These are phyloP conservation scores for Recurvomyces mirabilis DNA, from an alignment of 495 filamentous ascomycete species.

Conservation along the genomic window DNA sequence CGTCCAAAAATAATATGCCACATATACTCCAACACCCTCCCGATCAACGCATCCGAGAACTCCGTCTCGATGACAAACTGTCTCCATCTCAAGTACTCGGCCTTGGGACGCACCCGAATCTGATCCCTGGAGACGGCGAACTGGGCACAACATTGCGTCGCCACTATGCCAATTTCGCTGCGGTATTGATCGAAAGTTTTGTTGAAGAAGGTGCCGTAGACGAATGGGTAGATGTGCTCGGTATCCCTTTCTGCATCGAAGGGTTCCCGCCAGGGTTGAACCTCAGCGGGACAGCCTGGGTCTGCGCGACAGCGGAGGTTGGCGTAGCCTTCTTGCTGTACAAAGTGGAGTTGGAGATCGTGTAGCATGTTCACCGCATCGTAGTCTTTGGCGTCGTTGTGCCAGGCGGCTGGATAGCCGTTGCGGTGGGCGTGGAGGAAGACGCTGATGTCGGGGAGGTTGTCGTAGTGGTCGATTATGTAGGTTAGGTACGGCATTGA, in stretches of 20 bases:
- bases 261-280: constrained; percentile 41
- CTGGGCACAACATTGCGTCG: constrained; percentile 51
- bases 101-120: constrained; percentile 42
- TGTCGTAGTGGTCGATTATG: constrained; percentile 59
- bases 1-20: constrained; percentile 58
- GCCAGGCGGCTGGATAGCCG: constrained; percentile 44
- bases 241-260: constrained; percentile 1
- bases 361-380: constrained; percentile 11
- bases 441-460: constrained; percentile 54
- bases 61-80: constrained; percentile 55
- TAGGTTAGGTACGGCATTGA: constrained; percentile 65
- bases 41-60: constrained; percentile 52
- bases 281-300: constrained; percentile 41
- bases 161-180: constrained; percentile 42
- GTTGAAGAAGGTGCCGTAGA: constrained; percentile 32
- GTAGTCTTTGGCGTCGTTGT: constrained; percentile 40
- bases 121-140: constrained; percentile 39
- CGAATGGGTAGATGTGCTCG: constrained; percentile 35
- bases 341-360: constrained; percentile 32
- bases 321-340: constrained; percentile 36
- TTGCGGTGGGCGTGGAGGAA: constrained; percentile 54
- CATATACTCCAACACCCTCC: constrained; percentile 63
- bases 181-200: constrained; percentile 30
- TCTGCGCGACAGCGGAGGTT: constrained; percentile 41
- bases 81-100: constrained; percentile 50